These are phyloP conservation scores for Kondoa malvinella DNA, from an alignment of 768 basidiomycete species.

Conservation along the genomic window DNA sequence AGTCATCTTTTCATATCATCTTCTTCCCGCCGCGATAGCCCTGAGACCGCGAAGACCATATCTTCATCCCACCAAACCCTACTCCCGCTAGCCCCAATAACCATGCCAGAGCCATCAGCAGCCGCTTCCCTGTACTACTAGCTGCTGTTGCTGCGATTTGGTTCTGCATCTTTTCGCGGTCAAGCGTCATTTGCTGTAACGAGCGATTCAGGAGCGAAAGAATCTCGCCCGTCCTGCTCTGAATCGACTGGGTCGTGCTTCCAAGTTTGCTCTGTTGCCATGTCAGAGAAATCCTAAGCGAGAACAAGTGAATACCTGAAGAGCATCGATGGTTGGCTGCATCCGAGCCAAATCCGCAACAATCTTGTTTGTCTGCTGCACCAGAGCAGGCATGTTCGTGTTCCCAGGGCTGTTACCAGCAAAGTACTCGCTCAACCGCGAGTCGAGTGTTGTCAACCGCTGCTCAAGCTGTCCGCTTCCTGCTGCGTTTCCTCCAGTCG, in stretches of 20 bases:
- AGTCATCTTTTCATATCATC: conserved; percentile 13
- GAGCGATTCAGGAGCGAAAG: conserved; percentile 5
- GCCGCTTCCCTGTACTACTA: conserved; percentile 2
- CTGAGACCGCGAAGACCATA: conserved; percentile 4
- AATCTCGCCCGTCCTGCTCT: conserved; percentile 11
- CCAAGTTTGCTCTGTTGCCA: conserved; percentile 1
- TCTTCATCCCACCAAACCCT: neutral
- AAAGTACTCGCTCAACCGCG: conserved; percentile 1
- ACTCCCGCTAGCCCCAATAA: neutral
- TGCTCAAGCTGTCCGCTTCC: conserved; percentile 4
- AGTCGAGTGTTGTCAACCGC: conserved; percentile 1
- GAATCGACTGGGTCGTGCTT: conserved; percentile 4
- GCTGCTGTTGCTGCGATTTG: conserved; percentile 5
- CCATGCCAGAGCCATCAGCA: neutral
- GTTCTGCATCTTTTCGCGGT: neutral
- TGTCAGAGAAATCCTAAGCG: conserved; percentile 3
- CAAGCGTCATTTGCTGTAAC: neutral
- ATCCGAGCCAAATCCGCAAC: conserved; percentile 3
- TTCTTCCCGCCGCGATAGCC: conserved; percentile 18
- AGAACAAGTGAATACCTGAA: conserved; percentile 7
- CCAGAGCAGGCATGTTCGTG: neutral
- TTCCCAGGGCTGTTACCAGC: neutral
- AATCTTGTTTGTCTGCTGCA: conserved; percentile 7
- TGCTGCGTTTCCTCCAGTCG: neutral
- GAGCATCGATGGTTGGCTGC: conserved; percentile 4